A percentile compares a stretch with the other conserved stretches of the same genome.
phyloP scores from a whole-genome alignment of 768 basidiomycete species.

The Phaffia australis region DNA sequence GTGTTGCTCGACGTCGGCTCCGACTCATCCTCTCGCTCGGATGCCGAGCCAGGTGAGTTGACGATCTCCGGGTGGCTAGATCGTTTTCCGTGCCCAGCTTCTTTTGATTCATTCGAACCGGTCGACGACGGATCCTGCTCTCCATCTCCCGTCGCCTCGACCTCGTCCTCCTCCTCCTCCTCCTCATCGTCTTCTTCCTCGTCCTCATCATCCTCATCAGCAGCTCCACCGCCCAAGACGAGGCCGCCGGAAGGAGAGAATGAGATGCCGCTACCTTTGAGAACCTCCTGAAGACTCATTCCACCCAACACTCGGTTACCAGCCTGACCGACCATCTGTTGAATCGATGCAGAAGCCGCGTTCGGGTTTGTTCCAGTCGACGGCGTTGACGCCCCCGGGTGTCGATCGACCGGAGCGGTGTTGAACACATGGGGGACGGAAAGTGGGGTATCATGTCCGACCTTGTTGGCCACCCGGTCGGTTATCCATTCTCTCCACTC shows the following conservation, averaged over 20 bases:
- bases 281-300: conserved; percentile 20
- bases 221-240: neutral
- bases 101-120: too few species aligned
- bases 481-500: conserved; percentile 87
- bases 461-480: conserved; percentile 61
- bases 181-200: conserved; percentile 31
- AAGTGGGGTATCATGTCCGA: conserved; percentile 69
- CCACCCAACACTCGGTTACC: conserved; percentile 25
- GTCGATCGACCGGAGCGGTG: conserved; percentile 20
- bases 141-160: neutral
- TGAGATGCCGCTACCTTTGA: conserved; percentile 19
- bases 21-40: too few species aligned
- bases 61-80: too few species aligned
- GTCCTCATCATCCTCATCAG: conserved; percentile 29
- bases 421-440: conserved; percentile 62
- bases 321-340: conserved; percentile 5
- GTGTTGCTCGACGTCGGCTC: too few species aligned
- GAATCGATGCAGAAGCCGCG: conserved; percentile 10
- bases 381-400: conserved; percentile 27
- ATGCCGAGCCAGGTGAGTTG: too few species aligned
- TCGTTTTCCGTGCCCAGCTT: too few species aligned
- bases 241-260: neutral
- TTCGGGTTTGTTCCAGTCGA: conserved; percentile 17
- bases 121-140: too few species aligned
- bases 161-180: conserved; percentile 24